Base-by-base conservation (phyloP, 805 yeast species). In the Candida verbasci region DNA sequence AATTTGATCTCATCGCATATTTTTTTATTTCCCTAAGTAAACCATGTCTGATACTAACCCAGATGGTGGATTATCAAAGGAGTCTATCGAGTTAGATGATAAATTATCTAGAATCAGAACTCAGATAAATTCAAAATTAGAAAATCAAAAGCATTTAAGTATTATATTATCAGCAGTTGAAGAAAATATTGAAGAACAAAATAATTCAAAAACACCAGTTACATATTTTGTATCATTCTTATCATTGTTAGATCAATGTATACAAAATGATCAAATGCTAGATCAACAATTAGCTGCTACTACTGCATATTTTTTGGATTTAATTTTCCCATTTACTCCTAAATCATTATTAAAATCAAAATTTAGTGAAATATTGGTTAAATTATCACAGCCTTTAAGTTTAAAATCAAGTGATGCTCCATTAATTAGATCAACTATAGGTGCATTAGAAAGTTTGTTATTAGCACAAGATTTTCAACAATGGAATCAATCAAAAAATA, bases 151-250 rank as follows among this genome's bases (percentile, higher is more conserved):
- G 52, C 87, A 83, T 53, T 68, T 86, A 44, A 95, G 96, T 7
- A 62, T 86, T 18, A 80, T 91, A 39, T 70, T 93, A 33, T 74
- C 82, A 16, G 95, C 97, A 3, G 89, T 93, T 33, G 99, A 93
- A 56, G 96, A 86, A 48, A 86, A 86, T 48, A 72, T 93, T 29
- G 69, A 72, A 29, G 87, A 80, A 45, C 85, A 82, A 47, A 68
- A 71, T 29, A 76, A 76, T 34, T 70, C 72, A 31, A 70, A 66
- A 40, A 69, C 84, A 11, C 80, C 96, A 18, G 82, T 86, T 18
- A 81, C 95, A 0, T 93, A 93, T 58, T 80, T 88, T 50, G 80
- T 89, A 12, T 85, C 96, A 0, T 82, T 91, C 45, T 62, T 91
- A 43, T 74, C 96, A 1, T 63, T 93, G 18, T 65, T 93, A 40